A percentile compares a stretch with the other conserved stretches of the same genome.
These are phyloP conservation scores for Triangularia setosa DNA, from an alignment of 2,329 filamentous ascomycete genomes.

Conservation along the genomic window DNA sequence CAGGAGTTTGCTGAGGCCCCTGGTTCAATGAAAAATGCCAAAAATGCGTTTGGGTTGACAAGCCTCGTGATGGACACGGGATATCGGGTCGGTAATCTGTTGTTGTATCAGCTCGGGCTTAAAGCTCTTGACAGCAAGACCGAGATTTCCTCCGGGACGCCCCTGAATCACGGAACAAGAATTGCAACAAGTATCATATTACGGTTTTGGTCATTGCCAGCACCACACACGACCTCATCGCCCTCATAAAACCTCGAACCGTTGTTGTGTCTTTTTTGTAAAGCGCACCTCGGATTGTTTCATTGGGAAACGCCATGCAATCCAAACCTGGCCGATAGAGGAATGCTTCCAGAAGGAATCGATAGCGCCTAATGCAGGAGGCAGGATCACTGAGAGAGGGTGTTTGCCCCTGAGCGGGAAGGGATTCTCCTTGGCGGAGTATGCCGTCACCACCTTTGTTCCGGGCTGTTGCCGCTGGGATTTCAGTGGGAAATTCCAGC, in stretches of 20 bases:
- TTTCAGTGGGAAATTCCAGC: too few relatives aligned
- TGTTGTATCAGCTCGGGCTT: not conserved
- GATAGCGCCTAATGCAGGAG: not conserved
- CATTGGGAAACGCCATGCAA: conserved; percentile 6
- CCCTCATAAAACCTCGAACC: not conserved
- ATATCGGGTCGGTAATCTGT: not conserved
- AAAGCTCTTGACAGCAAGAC: not conserved
- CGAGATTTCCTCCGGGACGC: not conserved
- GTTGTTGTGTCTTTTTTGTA: not conserved
- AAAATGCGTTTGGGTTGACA: not conserved
- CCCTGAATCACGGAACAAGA: not conserved
- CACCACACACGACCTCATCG: not conserved
- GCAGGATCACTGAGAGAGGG: not conserved
- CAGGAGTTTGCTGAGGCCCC: not conserved
- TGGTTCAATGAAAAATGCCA: not conserved
- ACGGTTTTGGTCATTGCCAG: not conserved
- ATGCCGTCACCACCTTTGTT: not conserved
- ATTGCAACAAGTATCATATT: not conserved
- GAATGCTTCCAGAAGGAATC: conserved; percentile 5
- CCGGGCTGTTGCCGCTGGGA: not conserved
- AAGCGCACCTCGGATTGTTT: not conserved
- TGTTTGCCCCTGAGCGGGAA: conserved; percentile 6
- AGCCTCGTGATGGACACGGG: not conserved
- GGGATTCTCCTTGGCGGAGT: conserved; percentile 1
- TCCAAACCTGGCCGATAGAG: not conserved